A percentile compares a stretch with the other conserved stretches of the same genome.
These are phyloP conservation scores for Huntiella abstrusa DNA, from an alignment of 2,329 filamentous ascomycete genomes.

Conservation along the genomic window DNA sequence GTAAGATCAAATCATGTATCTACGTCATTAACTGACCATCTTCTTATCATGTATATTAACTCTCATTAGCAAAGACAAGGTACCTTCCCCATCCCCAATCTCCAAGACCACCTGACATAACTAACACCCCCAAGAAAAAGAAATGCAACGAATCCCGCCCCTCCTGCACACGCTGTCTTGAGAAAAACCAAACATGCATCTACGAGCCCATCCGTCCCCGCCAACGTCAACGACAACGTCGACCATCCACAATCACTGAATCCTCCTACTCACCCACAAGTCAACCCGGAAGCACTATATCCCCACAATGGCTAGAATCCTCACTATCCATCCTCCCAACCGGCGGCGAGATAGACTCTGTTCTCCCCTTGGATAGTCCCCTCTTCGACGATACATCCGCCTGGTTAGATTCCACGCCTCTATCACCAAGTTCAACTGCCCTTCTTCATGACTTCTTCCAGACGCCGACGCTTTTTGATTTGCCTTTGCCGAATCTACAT, in stretches of 20 bases:
- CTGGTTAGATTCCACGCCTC: too few relatives aligned
- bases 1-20: constrained; percentile 1
- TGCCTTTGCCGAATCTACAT: too few relatives aligned
- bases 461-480: too few relatives aligned
- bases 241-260: too few relatives aligned
- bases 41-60: not conserved
- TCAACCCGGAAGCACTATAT: too few relatives aligned
- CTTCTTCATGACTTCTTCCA: too few relatives aligned
- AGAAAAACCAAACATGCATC: constrained; percentile 28
- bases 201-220: constrained; percentile 29
- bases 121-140: constrained; percentile 27
- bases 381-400: too few relatives aligned
- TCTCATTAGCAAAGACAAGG: constrained; percentile 10
- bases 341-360: too few relatives aligned
- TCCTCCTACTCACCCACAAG: not conserved
- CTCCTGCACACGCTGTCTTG: constrained; percentile 30
- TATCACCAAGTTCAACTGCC: too few relatives aligned
- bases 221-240: constrained; percentile 17
- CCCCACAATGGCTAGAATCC: too few relatives aligned
- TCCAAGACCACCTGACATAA: not conserved
- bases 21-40: not conserved
- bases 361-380: too few relatives aligned
- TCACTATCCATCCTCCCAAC: too few relatives aligned
- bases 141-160: constrained; percentile 37
- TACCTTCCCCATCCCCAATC: not conserved